Base-by-base conservation (phyloP, 768 basidiomycete genomes). In the Termitomyces sp. region DNA sequence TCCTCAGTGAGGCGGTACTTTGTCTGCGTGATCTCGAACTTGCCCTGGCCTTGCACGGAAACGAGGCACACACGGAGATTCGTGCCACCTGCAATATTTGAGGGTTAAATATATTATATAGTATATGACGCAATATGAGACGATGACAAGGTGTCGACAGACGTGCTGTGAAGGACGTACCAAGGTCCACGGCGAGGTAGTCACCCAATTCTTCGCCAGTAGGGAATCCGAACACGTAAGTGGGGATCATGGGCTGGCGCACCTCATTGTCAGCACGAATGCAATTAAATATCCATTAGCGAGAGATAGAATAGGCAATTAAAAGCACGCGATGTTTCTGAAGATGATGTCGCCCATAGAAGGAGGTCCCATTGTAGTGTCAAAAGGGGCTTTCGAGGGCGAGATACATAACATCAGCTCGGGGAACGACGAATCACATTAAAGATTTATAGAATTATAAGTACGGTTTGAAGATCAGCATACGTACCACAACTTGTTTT, bases 11-110 rank as follows among this genome's bases (percentile, higher is more conserved):
- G 83, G 53, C 95, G 89, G 74, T 98, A 98, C 73, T 99, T 99
- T 37, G 95, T 89, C 70, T 98, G 96, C 0, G 95, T 94, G 65
- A 99, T 89, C 75, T 98, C 95, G 71, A 98, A 99, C 77, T 96
- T 95, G 59, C 97, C 96, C 11, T 87, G 82, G 27, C 97, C 97
- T 65, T 90, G 86, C 2, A 99, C 78, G 31, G 87, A 91, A 52
- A 99, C 96, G 46, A 97, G 88, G 75, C 97, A 99, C 46, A 98
- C 97, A 46, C 97, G 94, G n/a, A 99, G 82, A 69, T 99, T 98
- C 24, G 96, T 98, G 36, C 95, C 95, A 54, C 92, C 91, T 92
- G 45, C 7, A 50, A 13, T 12, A n/a, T 36, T 13, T 18, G 27
- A 33, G 11, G 20, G 39, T 60, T 4, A 44, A 55, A 58, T 18